These are phyloP conservation scores for Taiwanofungus camphoratus DNA, from an alignment of 1,284 basidiomycete genomes.

Conservation along the genomic window DNA sequence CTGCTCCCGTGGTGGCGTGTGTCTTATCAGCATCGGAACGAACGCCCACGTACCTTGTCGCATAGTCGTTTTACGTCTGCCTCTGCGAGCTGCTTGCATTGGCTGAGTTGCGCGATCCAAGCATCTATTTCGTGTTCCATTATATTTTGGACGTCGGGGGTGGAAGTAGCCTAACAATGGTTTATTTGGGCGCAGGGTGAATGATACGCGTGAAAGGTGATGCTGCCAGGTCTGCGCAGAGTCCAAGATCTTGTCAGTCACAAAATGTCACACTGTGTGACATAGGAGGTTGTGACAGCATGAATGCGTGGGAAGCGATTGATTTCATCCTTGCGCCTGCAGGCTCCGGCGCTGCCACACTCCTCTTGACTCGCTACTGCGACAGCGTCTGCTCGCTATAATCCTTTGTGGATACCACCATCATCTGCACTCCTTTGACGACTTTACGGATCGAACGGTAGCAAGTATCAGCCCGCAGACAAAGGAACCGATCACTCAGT, in stretches of 20 bases:
- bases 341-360: slow-evolving; percentile 1
- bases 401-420: slow-evolving; percentile 2
- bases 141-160: slow-evolving; percentile 20
- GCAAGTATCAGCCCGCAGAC: background rate
- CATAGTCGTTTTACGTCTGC: slow-evolving; percentile 96
- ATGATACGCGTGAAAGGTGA: slow-evolving; percentile 25
- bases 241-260: too few species aligned
- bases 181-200: slow-evolving; percentile 16
- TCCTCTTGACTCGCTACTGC: slow-evolving; percentile 1
- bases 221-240: too few species aligned
- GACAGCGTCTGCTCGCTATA: slow-evolving; percentile 1
- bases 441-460: background rate
- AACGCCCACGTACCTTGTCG: slow-evolving; percentile 78
- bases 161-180: slow-evolving; percentile 13
- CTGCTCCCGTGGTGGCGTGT: slow-evolving; percentile 18
- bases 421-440: slow-evolving; percentile 1
- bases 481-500: slow-evolving; percentile 14
- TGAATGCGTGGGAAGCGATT: slow-evolving; percentile 8
- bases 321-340: slow-evolving; percentile 3
- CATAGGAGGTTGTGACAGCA: background rate
- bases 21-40: slow-evolving; percentile 25
- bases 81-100: slow-evolving; percentile 97
- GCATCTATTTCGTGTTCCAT: slow-evolving; percentile 85
- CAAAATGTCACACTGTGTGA: background rate
- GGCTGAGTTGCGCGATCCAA: slow-evolving; percentile 96